phyloP scores from a whole-genome alignment of 257 asterid genomes.

The Anisodus acutangulus region DNA sequence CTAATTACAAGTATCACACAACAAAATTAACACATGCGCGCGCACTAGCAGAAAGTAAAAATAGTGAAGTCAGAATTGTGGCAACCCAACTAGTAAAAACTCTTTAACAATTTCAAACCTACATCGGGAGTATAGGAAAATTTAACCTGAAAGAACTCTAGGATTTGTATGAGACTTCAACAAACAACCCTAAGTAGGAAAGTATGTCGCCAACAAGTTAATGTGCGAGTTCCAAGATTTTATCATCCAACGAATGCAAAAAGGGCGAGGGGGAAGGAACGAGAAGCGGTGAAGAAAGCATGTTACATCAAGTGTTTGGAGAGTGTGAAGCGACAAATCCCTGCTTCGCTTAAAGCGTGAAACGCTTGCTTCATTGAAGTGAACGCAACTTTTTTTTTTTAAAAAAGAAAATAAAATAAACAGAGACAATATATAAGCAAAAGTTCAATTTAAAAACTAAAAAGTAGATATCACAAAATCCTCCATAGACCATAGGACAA shows the following conservation, averaged over 20 bases:
- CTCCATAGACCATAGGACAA: too few species aligned
- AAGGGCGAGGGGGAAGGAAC: background rate
- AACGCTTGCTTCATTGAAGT: too few species aligned
- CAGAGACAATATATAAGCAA: too few species aligned
- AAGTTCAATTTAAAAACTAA: too few species aligned
- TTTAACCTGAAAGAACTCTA: background rate
- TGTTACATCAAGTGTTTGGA: background rate
- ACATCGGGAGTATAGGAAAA: background rate
- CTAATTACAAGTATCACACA: background rate
- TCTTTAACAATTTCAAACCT: background rate
- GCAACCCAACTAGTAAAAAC: background rate
- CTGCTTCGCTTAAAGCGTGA: too few species aligned
- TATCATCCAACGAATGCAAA: conserved; percentile 1
- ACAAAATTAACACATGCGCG: background rate
- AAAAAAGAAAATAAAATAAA: too few species aligned
- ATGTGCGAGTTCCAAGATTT: background rate
- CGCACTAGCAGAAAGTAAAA: background rate
- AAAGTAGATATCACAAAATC: too few species aligned
- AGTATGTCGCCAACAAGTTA: conserved; percentile 17
- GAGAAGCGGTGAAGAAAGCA: background rate
- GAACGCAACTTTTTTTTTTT: too few species aligned
- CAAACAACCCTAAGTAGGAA: background rate
- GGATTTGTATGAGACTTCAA: conserved; percentile 18
- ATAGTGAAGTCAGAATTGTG: background rate
- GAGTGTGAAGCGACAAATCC: too few species aligned